Percentiles rank a stretch among this genome's conserved stretches.
Conservation (phyloP, 2,329 filamentous ascomycete genomes). For the Ophiocordyceps sinensis region DNA sequence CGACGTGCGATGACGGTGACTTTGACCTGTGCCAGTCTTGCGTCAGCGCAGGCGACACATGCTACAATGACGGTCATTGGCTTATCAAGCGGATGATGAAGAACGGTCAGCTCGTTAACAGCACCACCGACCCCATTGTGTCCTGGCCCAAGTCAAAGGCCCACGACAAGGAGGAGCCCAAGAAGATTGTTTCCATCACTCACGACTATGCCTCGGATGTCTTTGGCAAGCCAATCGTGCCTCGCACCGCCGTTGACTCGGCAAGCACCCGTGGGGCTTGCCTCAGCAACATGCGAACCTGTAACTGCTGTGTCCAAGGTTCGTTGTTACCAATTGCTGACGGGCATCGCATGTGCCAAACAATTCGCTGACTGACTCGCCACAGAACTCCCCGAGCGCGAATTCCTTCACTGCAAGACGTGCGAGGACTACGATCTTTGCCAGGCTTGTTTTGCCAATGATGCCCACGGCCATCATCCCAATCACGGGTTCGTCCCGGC, state of each 20-base stretch:
- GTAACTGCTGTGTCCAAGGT: conserved; percentile 46
- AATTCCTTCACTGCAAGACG: conserved; percentile 71
- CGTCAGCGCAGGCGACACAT: conserved; percentile 60
- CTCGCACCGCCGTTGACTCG: conserved; percentile 7
- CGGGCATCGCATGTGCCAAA: not conserved
- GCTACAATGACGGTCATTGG: conserved; percentile 73
- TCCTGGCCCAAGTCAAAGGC: conserved; percentile 38
- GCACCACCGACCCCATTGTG: conserved; percentile 67
- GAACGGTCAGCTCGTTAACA: conserved; percentile 67
- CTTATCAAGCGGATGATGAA: conserved; percentile 80
- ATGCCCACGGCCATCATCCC: conserved; percentile 82
- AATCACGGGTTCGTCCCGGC: conserved; percentile 66
- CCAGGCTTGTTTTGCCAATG: conserved; percentile 59
- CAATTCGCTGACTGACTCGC: conserved; percentile 2
- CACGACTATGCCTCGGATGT: not conserved
- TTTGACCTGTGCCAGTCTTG: conserved; percentile 83
- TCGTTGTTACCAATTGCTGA: not conserved
- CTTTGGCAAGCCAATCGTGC: not conserved
- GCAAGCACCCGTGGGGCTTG: conserved; percentile 7
- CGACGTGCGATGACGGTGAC: conserved; percentile 82
- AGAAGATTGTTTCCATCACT: not conserved
- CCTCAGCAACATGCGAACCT: conserved; percentile 41
- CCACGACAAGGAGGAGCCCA: conserved; percentile 3
- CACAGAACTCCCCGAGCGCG: conserved; percentile 53
- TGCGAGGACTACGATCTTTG: conserved; percentile 94